A percentile compares a stretch with the other conserved stretches of the same genome.
Evolutionary conservation across 352 stramenopile genomes (phyloP).

Genomic region (Phytophthora citricola): DNA sequence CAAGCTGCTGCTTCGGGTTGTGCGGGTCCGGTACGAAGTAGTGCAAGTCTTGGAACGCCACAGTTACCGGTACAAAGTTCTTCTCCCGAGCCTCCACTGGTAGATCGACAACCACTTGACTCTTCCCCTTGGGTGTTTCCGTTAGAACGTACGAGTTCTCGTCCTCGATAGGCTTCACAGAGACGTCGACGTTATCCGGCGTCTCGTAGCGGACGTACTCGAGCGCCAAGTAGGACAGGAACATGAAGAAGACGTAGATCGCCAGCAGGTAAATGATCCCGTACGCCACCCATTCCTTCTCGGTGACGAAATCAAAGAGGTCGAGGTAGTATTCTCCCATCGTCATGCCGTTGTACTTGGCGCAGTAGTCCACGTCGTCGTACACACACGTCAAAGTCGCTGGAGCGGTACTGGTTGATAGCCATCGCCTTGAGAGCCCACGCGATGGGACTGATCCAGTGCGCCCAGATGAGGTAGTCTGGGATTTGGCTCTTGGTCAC

Average conservation of each 20-base stretch:
- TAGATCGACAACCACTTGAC: conserved; percentile 11
- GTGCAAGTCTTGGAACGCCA: conserved; percentile 41
- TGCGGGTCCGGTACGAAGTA: conserved; percentile 19
- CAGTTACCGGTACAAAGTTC: conserved; percentile 40
- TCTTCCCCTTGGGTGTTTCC: conserved; percentile 13
- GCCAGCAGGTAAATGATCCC: conserved; percentile 15
- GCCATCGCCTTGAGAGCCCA: conserved; percentile 42
- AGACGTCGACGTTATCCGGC: conserved; percentile 14
- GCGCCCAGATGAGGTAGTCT: conserved; percentile 47
- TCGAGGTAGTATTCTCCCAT: conserved; percentile 26
- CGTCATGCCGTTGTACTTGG: conserved; percentile 18
- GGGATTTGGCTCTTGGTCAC: conserved; percentile 36
- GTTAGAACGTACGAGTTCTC: conserved; percentile 17
- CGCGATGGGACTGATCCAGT: conserved; percentile 53
- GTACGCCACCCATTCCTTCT: conserved; percentile 21
- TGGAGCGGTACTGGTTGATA: conserved; percentile 42
- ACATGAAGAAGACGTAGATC: conserved; percentile 25
- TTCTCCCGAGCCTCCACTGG: conserved; percentile 11
- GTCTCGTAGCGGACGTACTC: conserved; percentile 21
- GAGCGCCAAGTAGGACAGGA: conserved; percentile 19
- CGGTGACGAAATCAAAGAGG: conserved; percentile 15
- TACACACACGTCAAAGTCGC: conserved; percentile 30
- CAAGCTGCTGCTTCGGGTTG: conserved; percentile 28
- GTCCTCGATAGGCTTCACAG: conserved; percentile 13
- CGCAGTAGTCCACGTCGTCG: conserved; percentile 6